Evolutionary conservation across 2,329 filamentous ascomycete species (phyloP).

Genomic region (Berkeleyomyces rouxiae): DNA sequence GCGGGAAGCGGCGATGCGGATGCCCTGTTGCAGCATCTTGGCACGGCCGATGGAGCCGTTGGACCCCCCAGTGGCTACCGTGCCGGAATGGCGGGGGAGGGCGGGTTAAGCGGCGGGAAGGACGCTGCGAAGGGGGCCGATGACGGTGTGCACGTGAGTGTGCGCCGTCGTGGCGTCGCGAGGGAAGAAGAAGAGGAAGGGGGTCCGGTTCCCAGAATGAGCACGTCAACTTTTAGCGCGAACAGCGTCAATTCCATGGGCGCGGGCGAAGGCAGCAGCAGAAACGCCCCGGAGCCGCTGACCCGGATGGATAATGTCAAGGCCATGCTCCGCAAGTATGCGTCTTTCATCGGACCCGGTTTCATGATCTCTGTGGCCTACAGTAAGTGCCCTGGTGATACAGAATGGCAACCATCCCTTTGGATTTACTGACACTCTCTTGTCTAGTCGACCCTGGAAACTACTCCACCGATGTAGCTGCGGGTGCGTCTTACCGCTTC

Average conservation of each 20-base stretch:
- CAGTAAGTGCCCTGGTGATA: conserved; percentile 25
- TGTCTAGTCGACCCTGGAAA: conserved; percentile 42
- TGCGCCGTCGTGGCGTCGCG: background rate
- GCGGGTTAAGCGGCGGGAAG: conserved; percentile 7
- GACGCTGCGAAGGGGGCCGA: conserved; percentile 6
- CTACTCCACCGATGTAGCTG: conserved; percentile 53
- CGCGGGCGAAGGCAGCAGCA: background rate
- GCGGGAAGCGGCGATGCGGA: conserved; percentile 3
- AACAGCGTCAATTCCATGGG: background rate
- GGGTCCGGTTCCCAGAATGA: background rate
- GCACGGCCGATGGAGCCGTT: background rate
- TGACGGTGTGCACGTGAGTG: background rate
- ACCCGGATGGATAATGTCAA: conserved; percentile 5
- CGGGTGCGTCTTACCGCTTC: conserved; percentile 49
- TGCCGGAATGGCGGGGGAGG: background rate
- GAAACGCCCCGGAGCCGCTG: background rate
- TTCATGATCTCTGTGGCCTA: conserved; percentile 47
- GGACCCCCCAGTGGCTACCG: background rate
- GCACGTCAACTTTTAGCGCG: background rate
- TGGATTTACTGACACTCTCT: background rate
- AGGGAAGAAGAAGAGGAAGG: background rate
- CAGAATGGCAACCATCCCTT: background rate
- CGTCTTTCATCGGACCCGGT: conserved; percentile 42
- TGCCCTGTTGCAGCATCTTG: background rate
- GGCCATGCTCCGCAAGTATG: background rate